Evolutionary conservation across 371 early-diverging fungal species (phyloP).

Genomic region (Massospora cicadina): DNA sequence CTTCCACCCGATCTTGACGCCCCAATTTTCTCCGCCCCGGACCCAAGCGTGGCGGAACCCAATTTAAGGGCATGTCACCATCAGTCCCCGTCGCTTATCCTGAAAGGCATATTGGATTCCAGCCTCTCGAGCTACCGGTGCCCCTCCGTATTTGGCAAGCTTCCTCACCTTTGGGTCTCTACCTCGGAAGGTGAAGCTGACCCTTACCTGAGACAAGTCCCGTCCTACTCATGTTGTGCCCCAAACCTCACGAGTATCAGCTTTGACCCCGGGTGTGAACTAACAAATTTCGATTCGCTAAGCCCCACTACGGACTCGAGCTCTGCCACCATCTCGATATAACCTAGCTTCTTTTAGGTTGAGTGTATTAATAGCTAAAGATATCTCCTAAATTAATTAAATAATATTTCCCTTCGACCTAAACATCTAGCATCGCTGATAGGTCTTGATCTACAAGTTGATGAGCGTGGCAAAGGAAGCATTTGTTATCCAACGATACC

Average conservation of each 20-base stretch:
- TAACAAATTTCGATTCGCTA: too few relatives aligned
- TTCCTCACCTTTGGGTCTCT: slow-evolving; percentile 64
- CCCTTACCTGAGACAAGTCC: not conserved
- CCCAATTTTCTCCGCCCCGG: not conserved
- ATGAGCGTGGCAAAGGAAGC: too few relatives aligned
- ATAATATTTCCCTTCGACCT: too few relatives aligned
- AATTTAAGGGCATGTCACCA: slow-evolving; percentile 34
- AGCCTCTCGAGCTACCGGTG: slow-evolving; percentile 50
- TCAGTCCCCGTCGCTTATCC: slow-evolving; percentile 55
- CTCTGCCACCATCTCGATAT: too few relatives aligned
- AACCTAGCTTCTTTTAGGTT: too few relatives aligned
- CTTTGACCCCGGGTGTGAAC: too few relatives aligned
- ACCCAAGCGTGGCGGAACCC: slow-evolving; percentile 19
- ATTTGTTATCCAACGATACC: too few relatives aligned
- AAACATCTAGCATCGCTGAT: too few relatives aligned
- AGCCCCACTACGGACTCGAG: too few relatives aligned
- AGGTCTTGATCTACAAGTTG: too few relatives aligned
- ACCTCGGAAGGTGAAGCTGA: not conserved
- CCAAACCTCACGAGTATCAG: not conserved
- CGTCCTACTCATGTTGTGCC: not conserved
- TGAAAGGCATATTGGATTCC: slow-evolving; percentile 50
- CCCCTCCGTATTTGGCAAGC: slow-evolving; percentile 47
- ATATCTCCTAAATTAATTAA: too few relatives aligned
- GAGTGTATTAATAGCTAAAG: too few relatives aligned
- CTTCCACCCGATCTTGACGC: not conserved